Percentiles rank a stretch among this genome's conserved stretches.
Evolutionary conservation across 441 rosid species (phyloP).

Genomic region (Arabidopsis lyrata): DNA sequence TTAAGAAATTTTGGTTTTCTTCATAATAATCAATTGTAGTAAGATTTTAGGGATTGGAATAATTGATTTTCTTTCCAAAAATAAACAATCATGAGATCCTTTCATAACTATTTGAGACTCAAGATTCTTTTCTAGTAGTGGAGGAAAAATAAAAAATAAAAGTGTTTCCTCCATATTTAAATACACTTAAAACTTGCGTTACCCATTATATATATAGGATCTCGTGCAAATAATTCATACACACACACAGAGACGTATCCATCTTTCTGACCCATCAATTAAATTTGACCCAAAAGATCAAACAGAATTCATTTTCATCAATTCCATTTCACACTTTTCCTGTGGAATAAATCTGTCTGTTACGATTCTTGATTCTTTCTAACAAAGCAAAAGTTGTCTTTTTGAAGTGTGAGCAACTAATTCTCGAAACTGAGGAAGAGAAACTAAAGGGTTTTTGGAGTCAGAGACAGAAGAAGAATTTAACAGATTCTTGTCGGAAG

Average conservation of each 20-base stretch:
- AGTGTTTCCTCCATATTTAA: not conserved
- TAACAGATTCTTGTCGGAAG: conserved; percentile 27
- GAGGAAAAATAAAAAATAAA: no score
- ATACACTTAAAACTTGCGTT: conserved; percentile 1
- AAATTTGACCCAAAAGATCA: conserved; percentile 28
- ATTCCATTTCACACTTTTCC: conserved; percentile 31
- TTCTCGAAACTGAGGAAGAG: conserved; percentile 8
- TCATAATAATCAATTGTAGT: not conserved
- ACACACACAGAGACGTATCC: conserved; percentile 28
- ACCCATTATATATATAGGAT: conserved; percentile 33
- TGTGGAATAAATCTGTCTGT: conserved; percentile 18
- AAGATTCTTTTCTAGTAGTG: conserved; percentile 6
- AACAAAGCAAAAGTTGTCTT: not conserved
- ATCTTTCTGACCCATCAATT: conserved; percentile 22
- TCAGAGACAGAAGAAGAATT: conserved; percentile 5
- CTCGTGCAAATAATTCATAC: conserved; percentile 21
- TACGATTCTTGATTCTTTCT: conserved; percentile 27
- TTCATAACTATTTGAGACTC: not conserved
- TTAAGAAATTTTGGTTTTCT: not conserved
- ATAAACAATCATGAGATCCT: conserved; percentile 16
- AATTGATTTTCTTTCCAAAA: conserved; percentile 24
- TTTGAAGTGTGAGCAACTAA: conserved; percentile 1
- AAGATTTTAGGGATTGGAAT: not conserved
- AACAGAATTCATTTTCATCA: conserved; percentile 19
- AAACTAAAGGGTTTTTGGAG: not conserved